These are phyloP conservation scores for Colletotrichum sp. DNA, from an alignment of 2,329 filamentous ascomycete species.

Conservation along the genomic window DNA sequence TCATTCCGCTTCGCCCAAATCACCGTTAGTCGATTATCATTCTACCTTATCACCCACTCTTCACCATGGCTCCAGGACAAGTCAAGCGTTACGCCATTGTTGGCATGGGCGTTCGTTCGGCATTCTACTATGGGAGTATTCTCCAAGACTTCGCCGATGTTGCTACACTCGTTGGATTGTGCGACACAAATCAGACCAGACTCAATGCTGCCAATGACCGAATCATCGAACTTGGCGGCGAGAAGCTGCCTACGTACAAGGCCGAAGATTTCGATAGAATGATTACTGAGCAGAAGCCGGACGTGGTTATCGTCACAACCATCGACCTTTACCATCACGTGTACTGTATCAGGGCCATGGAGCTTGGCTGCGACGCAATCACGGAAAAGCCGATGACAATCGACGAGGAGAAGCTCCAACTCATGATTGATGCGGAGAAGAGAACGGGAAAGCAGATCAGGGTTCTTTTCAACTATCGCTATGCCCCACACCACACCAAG, in stretches of 20 bases:
- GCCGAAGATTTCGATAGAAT: slow-evolving; percentile 49
- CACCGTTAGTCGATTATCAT: not conserved
- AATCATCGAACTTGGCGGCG: slow-evolving; percentile 36
- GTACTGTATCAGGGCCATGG: slow-evolving; percentile 51
- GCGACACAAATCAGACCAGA: slow-evolving; percentile 50
- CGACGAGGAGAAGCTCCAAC: slow-evolving; percentile 49
- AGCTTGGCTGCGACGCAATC: slow-evolving; percentile 63
- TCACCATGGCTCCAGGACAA: not conserved
- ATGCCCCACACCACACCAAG: slow-evolving; percentile 68
- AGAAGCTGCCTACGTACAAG: slow-evolving; percentile 44
- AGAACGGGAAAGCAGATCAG: slow-evolving; percentile 53
- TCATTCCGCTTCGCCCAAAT: not conserved
- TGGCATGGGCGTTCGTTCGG: slow-evolving; percentile 46
- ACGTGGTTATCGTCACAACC: slow-evolving; percentile 53
- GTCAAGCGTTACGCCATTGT: slow-evolving; percentile 39
- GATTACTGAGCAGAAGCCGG: slow-evolving; percentile 47
- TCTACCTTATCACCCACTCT: not conserved
- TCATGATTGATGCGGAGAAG: slow-evolving; percentile 49
- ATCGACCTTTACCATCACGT: slow-evolving; percentile 51
- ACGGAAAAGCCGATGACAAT: slow-evolving; percentile 71
- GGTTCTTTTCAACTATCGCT: slow-evolving; percentile 69
- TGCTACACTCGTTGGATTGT: slow-evolving; percentile 44
- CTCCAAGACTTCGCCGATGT: slow-evolving; percentile 40
- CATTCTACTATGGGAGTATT: slow-evolving; percentile 49
- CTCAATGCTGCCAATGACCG: slow-evolving; percentile 45